These are phyloP conservation scores for Adenanthera pavonina DNA, from an alignment of 306 rosid species.

Conservation along the genomic window DNA sequence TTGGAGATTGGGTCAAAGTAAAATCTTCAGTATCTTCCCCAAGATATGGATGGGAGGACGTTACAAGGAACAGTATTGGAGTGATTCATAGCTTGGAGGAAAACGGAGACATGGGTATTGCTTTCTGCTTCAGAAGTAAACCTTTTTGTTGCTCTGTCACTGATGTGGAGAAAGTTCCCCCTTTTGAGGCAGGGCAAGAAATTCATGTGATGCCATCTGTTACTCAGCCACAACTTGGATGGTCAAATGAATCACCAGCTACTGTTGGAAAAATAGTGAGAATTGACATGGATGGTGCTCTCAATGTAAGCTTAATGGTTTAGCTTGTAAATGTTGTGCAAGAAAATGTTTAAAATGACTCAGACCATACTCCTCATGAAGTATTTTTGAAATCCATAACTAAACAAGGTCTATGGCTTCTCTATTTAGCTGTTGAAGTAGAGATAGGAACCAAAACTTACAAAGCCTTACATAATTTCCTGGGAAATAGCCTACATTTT, in stretches of 20 bases:
- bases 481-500: conserved; percentile 3
- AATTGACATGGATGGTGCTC: conserved; percentile 79
- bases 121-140: conserved; percentile 81
- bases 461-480: background rate
- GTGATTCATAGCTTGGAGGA: conserved; percentile 80
- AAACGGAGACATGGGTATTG: conserved; percentile 74
- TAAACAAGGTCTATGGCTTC: background rate
- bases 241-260: conserved; percentile 78
- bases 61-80: conserved; percentile 70
- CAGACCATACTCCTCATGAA: background rate
- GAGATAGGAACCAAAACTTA: background rate
- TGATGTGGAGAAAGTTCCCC: conserved; percentile 74
- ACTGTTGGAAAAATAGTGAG: conserved; percentile 67
- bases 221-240: conserved; percentile 73
- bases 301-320: conserved; percentile 60
- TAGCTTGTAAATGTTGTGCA: background rate
- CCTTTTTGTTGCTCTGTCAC: conserved; percentile 73
- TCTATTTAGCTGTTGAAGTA: background rate
- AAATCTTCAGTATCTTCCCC: conserved; percentile 81
- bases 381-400: background rate
- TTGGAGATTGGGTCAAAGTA: conserved; percentile 85
- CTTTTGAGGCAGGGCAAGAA: conserved; percentile 72
- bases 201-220: conserved; percentile 68
- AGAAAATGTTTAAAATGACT: background rate
- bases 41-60: conserved; percentile 84